A percentile compares a stretch with the other conserved stretches of the same genome.
Conservation (phyloP, 2,329 filamentous ascomycete genomes). For the Plenodomus biglobosus region DNA sequence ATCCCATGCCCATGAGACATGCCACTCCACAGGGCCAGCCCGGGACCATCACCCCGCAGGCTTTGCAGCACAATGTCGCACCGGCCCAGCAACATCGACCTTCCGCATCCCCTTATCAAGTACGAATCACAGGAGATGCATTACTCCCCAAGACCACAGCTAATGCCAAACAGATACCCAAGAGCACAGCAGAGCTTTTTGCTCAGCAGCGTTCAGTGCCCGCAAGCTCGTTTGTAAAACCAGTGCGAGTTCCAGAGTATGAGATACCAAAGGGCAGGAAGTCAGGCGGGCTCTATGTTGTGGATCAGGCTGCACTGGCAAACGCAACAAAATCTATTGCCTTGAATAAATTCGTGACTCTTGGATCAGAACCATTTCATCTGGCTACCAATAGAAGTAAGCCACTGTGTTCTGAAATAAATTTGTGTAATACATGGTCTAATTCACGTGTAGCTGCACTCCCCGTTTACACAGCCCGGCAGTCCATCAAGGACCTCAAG, state of each 20-base stretch:
- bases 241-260: slow-evolving; percentile 33
- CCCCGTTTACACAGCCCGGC: slow-evolving; percentile 47
- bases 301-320: slow-evolving; percentile 46
- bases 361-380: slow-evolving; percentile 48
- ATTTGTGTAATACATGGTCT: slow-evolving; percentile 13
- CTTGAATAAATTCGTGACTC: slow-evolving; percentile 48
- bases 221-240: slow-evolving; percentile 15
- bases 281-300: slow-evolving; percentile 46
- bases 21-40: slow-evolving; percentile 26
- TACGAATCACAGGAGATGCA: slow-evolving; percentile 16
- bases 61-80: slow-evolving; percentile 28
- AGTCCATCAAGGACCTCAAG: slow-evolving; percentile 51
- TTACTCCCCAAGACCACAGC: not conserved
- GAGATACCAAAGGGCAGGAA: slow-evolving; percentile 40
- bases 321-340: slow-evolving; percentile 49
- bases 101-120: slow-evolving; percentile 32
- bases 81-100: slow-evolving; percentile 21
- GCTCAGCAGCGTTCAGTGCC: slow-evolving; percentile 23
- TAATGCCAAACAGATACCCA: slow-evolving; percentile 29
- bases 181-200: slow-evolving; percentile 31
- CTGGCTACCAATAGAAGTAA: slow-evolving; percentile 50
- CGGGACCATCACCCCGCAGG: slow-evolving; percentile 34
- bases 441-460: slow-evolving; percentile 40
- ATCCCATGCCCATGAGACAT: slow-evolving; percentile 28
- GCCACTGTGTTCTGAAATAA: slow-evolving; percentile 12